Base-by-base conservation (phyloP, 805 yeast species). In the Middelhovenomyces tepae region DNA sequence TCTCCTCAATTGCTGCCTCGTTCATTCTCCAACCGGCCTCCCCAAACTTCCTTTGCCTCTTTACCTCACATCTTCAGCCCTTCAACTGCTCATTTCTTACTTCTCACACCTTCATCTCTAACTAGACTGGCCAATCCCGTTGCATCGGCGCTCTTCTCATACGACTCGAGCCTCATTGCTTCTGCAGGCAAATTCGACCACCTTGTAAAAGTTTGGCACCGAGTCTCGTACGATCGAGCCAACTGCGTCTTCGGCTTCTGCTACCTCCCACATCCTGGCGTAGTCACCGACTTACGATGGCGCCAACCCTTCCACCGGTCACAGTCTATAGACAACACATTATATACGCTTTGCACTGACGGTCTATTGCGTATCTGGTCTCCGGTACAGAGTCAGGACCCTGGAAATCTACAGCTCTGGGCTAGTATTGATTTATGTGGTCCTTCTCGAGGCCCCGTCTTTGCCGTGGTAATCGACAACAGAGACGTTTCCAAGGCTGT, bases 201-300 rank as follows among this genome's bases (percentile, higher is more conserved):
- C 22, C 60, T 80, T 9, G 75, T 83, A 18, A 84, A 83, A 49
- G 63, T 84, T 2, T 87, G 95, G 94, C 66, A 75, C 34, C 61
- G 95, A 32, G 64, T 75, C 5, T 69, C 79, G 5, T 82, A 75
- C 47, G 85, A 80, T 21, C 67, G 69, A 17, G 74, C 71, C 22
- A 67, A 73, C 24, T 66, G 77, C 5, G 65, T 67, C 17, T 85
- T 84, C 51, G 91, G 80, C 45, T 59, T 84, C 40, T 59, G 73
- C 0, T 77, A 80, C 45, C 56, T 85, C 15, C 66, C 72, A n/a
- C 93, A 82, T 48, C 74, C 78, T 1, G 49, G 65, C 1, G 65
- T 65, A 34, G 73, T 86, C 1, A 64, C 75, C 0, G 60, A 62
- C 21, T 51, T 78, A 23, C 62, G 76, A 35, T 80, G 89, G 87